These are phyloP conservation scores for Rhodosporidiobolus sp. DNA, from an alignment of 768 basidiomycete genomes.

Conservation along the genomic window DNA sequence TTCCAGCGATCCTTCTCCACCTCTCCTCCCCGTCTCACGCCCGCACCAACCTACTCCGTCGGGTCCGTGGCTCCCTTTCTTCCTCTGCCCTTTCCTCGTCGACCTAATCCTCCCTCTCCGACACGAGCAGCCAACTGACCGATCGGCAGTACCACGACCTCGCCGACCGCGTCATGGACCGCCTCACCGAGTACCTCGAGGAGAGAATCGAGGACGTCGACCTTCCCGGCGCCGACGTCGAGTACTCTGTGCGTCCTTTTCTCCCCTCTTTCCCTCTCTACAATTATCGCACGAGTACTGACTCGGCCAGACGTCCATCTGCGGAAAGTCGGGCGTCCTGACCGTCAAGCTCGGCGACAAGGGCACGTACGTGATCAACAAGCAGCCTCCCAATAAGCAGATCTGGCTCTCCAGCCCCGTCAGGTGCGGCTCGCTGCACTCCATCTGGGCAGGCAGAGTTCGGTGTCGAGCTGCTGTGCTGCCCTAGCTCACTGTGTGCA, in stretches of 20 bases:
- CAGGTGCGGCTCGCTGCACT: slow-evolving; percentile 58
- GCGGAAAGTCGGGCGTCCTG: slow-evolving; percentile 75
- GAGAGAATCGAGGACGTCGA: slow-evolving; percentile 61
- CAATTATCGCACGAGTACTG: not conserved
- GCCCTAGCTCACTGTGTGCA: no score
- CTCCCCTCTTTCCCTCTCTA: not conserved
- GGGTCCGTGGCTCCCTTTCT: not conserved
- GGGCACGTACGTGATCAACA: slow-evolving; percentile 93
- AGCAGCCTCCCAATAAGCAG: slow-evolving; percentile 95
- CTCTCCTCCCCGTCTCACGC: not conserved
- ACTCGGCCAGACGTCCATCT: slow-evolving; percentile 21
- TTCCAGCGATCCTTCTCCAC: not conserved
- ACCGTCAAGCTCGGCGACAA: slow-evolving; percentile 68
- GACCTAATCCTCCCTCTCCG: not conserved
- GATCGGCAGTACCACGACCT: slow-evolving; percentile 66
- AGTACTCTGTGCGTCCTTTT: slow-evolving; percentile 65
- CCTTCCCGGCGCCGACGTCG: slow-evolving; percentile 69
- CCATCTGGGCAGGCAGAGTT: no score
- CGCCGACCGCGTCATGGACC: slow-evolving; percentile 74
- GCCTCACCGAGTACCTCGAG: slow-evolving; percentile 71
- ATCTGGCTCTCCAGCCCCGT: slow-evolving; percentile 90
- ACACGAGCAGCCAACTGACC: slow-evolving; percentile 54
- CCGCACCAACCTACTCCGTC: not conserved
- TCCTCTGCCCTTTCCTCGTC: not conserved
- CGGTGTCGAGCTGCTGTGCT: no score